phyloP scores from a whole-genome alignment of 2,329 filamentous ascomycete genomes.

The Colletotrichum phormii region DNA sequence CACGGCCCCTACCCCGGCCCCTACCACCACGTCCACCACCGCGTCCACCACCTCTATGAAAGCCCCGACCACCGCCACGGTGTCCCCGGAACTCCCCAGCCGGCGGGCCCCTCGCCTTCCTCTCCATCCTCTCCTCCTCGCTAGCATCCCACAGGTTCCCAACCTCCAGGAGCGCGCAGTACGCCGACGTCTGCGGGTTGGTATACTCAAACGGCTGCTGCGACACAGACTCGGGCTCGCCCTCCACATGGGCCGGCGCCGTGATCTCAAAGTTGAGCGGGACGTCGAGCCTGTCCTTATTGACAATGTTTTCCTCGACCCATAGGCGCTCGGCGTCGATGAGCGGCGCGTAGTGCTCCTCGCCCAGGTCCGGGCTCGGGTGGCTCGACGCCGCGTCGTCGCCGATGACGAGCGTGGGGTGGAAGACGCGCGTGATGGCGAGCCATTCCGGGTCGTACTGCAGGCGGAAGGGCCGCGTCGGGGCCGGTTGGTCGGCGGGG shows the following conservation, averaged over 20 bases:
- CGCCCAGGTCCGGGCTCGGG: conserved; percentile 71
- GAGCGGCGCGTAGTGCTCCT: conserved; percentile 73
- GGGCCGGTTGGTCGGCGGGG: conserved; percentile 36
- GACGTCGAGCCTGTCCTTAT: conserved; percentile 70
- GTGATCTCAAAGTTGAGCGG: conserved; percentile 83
- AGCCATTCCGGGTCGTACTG: conserved; percentile 96
- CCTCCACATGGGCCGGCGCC: conserved; percentile 76
- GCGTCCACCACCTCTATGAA: conserved; percentile 48
- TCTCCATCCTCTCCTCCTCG: conserved; percentile 75
- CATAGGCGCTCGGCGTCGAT: conserved; percentile 81
- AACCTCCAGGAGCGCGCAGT: conserved; percentile 83
- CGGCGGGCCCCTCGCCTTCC: conserved; percentile 69
- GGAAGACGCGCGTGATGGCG: conserved; percentile 88
- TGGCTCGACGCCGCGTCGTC: conserved; percentile 58
- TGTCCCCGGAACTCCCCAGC: conserved; percentile 48
- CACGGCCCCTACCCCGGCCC: conserved; percentile 49
- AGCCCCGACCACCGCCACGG: conserved; percentile 48
- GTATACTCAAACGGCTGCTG: conserved; percentile 84
- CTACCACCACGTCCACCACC: conserved; percentile 49
- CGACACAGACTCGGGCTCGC: conserved; percentile 65
- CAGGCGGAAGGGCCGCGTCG: conserved; percentile 66
- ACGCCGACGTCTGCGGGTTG: conserved; percentile 86
- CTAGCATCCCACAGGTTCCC: conserved; percentile 79
- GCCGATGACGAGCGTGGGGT: conserved; percentile 72
- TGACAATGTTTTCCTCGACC: conserved; percentile 82